These are phyloP conservation scores for Botrytis paeoniae DNA, from an alignment of 2,329 filamentous ascomycete species.

Conservation along the genomic window DNA sequence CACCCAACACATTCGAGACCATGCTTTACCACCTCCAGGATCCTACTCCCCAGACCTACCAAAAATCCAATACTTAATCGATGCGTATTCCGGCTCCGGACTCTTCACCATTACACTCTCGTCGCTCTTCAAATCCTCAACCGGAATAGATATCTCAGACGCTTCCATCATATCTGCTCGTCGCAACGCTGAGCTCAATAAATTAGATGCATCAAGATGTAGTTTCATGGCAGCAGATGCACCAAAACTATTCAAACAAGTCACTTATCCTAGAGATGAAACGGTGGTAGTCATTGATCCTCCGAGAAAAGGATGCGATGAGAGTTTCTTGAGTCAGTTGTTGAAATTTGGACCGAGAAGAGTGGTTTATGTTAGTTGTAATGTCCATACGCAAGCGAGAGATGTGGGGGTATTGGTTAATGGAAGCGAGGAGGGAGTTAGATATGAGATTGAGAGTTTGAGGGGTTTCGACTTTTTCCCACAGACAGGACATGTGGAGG, in stretches of 20 bases:
- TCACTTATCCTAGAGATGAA: conserved; percentile 71
- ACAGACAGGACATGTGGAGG: conserved; percentile 71
- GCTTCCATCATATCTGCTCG: conserved; percentile 76
- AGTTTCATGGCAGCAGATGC: conserved; percentile 90
- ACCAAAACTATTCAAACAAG: conserved; percentile 71
- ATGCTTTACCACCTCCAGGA: conserved; percentile 59
- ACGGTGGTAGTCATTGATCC: conserved; percentile 95
- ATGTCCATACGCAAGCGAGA: conserved; percentile 94
- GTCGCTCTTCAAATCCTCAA: conserved; percentile 74
- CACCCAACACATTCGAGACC: conserved; percentile 79
- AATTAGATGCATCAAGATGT: conserved; percentile 63
- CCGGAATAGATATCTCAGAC: conserved; percentile 86
- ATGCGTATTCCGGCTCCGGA: conserved; percentile 95
- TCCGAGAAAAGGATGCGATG: conserved; percentile 92
- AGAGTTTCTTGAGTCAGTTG: conserved; percentile 77
- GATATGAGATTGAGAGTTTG: conserved; percentile 86
- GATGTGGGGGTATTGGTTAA: conserved; percentile 86
- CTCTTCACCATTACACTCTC: conserved; percentile 96
- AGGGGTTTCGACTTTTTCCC: conserved; percentile 97
- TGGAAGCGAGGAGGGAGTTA: conserved; percentile 51
- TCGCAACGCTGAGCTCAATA: conserved; percentile 75
- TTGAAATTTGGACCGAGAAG: conserved; percentile 72
- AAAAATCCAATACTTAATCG: conserved; percentile 79
- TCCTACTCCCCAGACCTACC: conserved; percentile 38
- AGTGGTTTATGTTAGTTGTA: conserved; percentile 93